Base-by-base conservation (phyloP, 345 rosid species). In the Eutrema heterophyllum region DNA sequence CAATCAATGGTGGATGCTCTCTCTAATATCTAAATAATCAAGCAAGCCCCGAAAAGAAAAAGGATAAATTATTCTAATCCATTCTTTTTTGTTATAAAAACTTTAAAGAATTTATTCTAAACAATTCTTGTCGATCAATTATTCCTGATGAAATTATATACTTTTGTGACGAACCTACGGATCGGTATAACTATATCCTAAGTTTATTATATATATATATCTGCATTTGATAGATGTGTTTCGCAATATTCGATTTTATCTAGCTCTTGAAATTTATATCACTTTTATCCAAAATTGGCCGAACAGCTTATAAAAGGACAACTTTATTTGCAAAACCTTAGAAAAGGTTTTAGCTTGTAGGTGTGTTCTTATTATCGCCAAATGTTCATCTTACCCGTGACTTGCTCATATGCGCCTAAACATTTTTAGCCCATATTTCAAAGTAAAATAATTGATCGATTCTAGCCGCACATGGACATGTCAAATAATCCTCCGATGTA, bases 351-450 rank as follows among this genome's bases (percentile, higher is more conserved):
- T 55, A 64, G 71, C 45, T 56, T 56, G 44, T 66, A 73, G 59
- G 78, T 18, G 51, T 73, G 59, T 73, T 73, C 52, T 46, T 48
- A 56, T 26, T 73, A 65, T 39, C 5, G 78, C 36, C 51, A 65
- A 73, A 21, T 13, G 11, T 38, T 65, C 50, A 55, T 45, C 35
- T 45, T 46, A 27, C 39, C 78, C 67, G 78, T 74, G 67, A 66
- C 78, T 57, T 54, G 40, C 57, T 64, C 71, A 36, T 55, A 64
- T 45, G 57, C 41, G 29, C 77, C 64, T 54, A 72, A 41, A 33
- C 57, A 7, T 9, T 73, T 35, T 54, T 55, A 6, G 55, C 64
- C 39, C n/a, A 33, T 53, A 33, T 62, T 18, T 41, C 14, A 11
- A 62, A 40, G 29, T 38, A 29, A 15, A 27, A 49, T 71, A 15